Percentiles rank a stretch among this genome's conserved stretches.
Evolutionary conservation across 2,329 filamentous ascomycete genomes (phyloP).

Genomic region (Hawksworthiomyces lignivorus): DNA sequence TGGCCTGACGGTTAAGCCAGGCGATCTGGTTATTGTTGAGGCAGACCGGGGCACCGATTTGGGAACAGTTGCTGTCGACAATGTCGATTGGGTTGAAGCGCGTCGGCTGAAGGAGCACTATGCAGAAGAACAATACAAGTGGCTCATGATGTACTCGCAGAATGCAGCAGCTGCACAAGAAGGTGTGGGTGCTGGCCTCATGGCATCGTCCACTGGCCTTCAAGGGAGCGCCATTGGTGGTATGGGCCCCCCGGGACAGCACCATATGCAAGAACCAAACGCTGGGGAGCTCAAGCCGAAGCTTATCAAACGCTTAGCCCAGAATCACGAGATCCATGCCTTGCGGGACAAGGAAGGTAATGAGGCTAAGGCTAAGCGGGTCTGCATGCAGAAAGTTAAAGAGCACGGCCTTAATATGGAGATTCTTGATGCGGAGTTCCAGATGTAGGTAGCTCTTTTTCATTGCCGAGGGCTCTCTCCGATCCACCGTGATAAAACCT

Average conservation of each 20-base stretch:
- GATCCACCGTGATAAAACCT: too few relatives aligned
- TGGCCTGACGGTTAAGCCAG: conserved; percentile 79
- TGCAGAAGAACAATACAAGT: conserved; percentile 92
- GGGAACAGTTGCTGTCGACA: conserved; percentile 82
- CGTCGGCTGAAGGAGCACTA: conserved; percentile 87
- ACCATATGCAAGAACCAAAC: conserved; percentile 64
- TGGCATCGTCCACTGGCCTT: conserved; percentile 55
- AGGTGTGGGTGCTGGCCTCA: conserved; percentile 51
- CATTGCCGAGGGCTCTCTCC: neutral
- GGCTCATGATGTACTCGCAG: conserved; percentile 97
- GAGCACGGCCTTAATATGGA: conserved; percentile 93
- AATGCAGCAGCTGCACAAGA: conserved; percentile 58
- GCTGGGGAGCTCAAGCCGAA: conserved; percentile 82
- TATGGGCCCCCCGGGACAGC: conserved; percentile 67
- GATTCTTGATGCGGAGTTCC: conserved; percentile 95
- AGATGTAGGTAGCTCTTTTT: conserved; percentile 57
- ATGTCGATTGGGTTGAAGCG: conserved; percentile 79
- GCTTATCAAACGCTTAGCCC: conserved; percentile 90
- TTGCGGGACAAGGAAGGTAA: conserved; percentile 94
- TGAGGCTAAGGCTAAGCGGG: conserved; percentile 93
- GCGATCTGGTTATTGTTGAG: conserved; percentile 94
- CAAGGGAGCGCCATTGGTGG: conserved; percentile 67
- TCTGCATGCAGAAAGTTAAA: conserved; percentile 93
- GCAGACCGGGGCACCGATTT: conserved; percentile 94
- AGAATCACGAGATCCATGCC: conserved; percentile 80